Conservation (phyloP, 164 flowering plant genomes). For the Aristolochia contorta region DNA sequence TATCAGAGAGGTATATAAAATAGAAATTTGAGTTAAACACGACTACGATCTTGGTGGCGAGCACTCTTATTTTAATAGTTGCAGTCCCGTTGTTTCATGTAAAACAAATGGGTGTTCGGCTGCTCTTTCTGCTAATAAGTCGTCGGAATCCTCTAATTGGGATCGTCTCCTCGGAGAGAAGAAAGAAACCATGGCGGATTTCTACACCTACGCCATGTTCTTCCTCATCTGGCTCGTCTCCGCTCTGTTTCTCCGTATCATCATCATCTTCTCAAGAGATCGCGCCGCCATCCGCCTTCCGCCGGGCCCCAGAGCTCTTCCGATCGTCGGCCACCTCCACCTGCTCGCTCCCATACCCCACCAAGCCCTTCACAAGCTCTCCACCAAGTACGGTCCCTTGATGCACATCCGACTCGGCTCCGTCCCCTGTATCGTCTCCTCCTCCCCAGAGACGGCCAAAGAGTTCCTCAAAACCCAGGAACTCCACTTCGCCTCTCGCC, state of each 20-base stretch:
- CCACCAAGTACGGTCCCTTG: slow-evolving; percentile 41
- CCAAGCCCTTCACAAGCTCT: slow-evolving; percentile 33
- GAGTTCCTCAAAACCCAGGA: slow-evolving; percentile 45
- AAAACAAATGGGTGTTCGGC: too few species aligned
- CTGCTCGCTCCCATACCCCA: slow-evolving; percentile 41
- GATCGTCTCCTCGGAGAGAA: background rate
- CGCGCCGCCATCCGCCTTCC: slow-evolving; percentile 18
- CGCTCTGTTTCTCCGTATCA: slow-evolving; percentile 14
- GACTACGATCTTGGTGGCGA: too few species aligned
- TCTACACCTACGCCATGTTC: slow-evolving; percentile 10
- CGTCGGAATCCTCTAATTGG: too few species aligned
- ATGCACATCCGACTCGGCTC: slow-evolving; percentile 41
- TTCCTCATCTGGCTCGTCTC: slow-evolving; percentile 21
- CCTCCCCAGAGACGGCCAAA: slow-evolving; percentile 32
- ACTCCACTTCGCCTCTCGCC: slow-evolving; percentile 29
- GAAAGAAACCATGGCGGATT: slow-evolving; percentile 13
- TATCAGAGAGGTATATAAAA: too few species aligned
- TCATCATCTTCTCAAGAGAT: slow-evolving; percentile 8
- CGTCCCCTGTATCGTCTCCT: slow-evolving; percentile 29
- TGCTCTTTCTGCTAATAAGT: too few species aligned
- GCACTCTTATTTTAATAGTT: too few species aligned
- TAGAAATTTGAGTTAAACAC: too few species aligned
- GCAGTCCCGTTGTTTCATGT: too few species aligned
- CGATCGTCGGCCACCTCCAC: slow-evolving; percentile 54
- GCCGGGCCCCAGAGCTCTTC: slow-evolving; percentile 41